Evolutionary conservation across 2,329 filamentous ascomycete genomes (phyloP).

Genomic region (Phialemoniopsis sp.): DNA sequence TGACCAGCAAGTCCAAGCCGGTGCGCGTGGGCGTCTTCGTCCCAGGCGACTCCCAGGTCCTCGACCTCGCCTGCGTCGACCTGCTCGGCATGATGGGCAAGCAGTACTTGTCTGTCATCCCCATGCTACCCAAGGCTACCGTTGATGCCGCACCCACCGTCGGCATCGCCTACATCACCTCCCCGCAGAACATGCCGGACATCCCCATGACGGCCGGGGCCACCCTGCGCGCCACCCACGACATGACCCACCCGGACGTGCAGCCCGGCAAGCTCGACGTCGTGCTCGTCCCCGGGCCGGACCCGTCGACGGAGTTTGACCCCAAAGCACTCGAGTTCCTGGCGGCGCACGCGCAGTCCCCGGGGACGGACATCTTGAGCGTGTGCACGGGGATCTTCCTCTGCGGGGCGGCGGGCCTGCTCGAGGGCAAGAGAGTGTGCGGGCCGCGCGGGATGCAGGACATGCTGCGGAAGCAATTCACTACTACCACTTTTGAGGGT

Average conservation of each 20-base stretch:
- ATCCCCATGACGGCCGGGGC: constrained; percentile 36
- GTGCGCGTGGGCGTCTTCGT: constrained; percentile 48
- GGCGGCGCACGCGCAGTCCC: constrained; percentile 27
- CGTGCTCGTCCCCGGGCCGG: constrained; percentile 44
- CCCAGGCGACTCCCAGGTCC: constrained; percentile 38
- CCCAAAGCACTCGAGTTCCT: constrained; percentile 36
- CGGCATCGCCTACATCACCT: constrained; percentile 41
- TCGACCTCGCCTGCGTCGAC: constrained; percentile 47
- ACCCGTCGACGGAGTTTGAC: constrained; percentile 28
- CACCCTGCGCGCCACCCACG: constrained; percentile 34
- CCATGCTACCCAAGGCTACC: constrained; percentile 25
- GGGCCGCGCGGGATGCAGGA: constrained; percentile 30
- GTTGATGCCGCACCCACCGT: constrained; percentile 36
- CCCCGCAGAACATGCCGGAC: constrained; percentile 17
- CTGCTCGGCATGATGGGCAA: constrained; percentile 40
- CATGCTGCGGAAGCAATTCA: constrained; percentile 2
- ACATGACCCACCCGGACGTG: constrained; percentile 38
- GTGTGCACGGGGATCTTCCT: constrained; percentile 47
- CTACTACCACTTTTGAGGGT: constrained; percentile 24
- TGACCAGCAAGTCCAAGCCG: too few relatives aligned
- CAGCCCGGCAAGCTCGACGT: constrained; percentile 47
- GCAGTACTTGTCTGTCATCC: constrained; percentile 33
- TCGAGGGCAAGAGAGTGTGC: constrained; percentile 38
- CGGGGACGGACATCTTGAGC: constrained; percentile 41
- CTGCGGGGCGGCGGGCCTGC: constrained; percentile 42